Conservation (phyloP, 73 alveolate genomes). For the Durusdinium trenchii region DNA sequence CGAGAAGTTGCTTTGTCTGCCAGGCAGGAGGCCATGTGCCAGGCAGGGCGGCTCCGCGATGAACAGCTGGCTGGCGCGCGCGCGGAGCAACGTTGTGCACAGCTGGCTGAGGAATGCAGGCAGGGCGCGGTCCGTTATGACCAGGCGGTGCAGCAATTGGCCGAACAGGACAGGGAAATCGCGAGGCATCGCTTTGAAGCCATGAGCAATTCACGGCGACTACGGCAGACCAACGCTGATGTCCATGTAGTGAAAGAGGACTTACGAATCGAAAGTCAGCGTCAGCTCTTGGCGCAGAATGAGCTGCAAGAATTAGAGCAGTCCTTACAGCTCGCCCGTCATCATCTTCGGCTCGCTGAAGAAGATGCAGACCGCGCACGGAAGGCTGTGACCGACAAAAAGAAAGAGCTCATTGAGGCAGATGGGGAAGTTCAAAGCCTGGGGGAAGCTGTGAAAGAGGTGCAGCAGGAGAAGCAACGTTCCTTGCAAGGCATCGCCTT, state of each 20-base stretch:
- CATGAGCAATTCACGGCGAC: background rate
- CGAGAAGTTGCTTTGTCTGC: background rate
- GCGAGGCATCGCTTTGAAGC: constrained; percentile 52
- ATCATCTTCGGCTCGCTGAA: background rate
- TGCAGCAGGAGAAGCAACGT: constrained; percentile 43
- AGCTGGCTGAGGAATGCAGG: constrained; percentile 56
- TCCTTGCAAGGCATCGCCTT: background rate
- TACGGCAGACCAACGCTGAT: constrained; percentile 25
- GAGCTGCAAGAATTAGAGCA: background rate
- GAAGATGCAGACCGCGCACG: constrained; percentile 24
- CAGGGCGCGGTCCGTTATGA: constrained; percentile 15
- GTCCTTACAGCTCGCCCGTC: background rate
- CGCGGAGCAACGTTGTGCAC: constrained; percentile 54
- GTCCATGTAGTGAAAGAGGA: background rate
- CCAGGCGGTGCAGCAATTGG: constrained; percentile 1
- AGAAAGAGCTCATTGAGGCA: background rate
- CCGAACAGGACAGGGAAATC: constrained; percentile 45
- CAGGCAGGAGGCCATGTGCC: background rate
- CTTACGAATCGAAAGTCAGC: constrained; percentile 46
- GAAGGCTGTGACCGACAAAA: background rate
- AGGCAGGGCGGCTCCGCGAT: background rate
- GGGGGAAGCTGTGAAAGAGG: background rate
- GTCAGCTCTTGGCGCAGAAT: constrained; percentile 32
- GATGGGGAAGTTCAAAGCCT: background rate
- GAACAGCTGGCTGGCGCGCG: constrained; percentile 13